Evolutionary conservation across 75 land plant species (phyloP).

Genomic region (Gnetum montanum): DNA sequence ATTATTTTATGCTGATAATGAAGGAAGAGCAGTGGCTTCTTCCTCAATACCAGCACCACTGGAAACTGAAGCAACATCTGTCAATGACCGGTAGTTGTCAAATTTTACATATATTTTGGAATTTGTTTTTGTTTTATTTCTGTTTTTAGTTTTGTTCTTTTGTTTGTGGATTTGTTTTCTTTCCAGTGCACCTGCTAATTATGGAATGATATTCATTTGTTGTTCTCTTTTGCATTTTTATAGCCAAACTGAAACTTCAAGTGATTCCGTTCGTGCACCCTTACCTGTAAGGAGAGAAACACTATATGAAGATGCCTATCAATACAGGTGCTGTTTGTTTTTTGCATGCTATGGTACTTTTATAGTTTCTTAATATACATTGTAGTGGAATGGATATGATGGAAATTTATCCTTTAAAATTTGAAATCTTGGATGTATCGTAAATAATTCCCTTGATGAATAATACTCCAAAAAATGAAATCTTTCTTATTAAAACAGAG

Average conservation of each 20-base stretch:
- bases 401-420: background rate
- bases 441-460: background rate
- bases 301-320: slow-evolving; percentile 70
- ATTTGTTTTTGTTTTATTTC: background rate
- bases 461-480: background rate
- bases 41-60: slow-evolving; percentile 14
- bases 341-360: background rate
- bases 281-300: slow-evolving; percentile 89
- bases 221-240: background rate
- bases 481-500: slow-evolving; percentile 23
- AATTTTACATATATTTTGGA: background rate
- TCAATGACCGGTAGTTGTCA: background rate
- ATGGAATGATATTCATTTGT: background rate
- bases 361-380: background rate
- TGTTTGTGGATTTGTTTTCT: background rate
- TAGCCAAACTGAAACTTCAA: slow-evolving; percentile 15
- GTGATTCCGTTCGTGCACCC: slow-evolving; percentile 87
- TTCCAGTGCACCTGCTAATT: no score
- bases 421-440: background rate
- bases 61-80: background rate
- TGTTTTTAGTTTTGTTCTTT: background rate
- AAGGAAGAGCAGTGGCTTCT: slow-evolving; percentile 25
- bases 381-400: background rate
- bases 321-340: slow-evolving; percentile 72
- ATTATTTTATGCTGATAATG: slow-evolving; percentile 70